phyloP scores from a whole-genome alignment of 2,329 filamentous ascomycete species.

The Botryotinia narcissicola region DNA sequence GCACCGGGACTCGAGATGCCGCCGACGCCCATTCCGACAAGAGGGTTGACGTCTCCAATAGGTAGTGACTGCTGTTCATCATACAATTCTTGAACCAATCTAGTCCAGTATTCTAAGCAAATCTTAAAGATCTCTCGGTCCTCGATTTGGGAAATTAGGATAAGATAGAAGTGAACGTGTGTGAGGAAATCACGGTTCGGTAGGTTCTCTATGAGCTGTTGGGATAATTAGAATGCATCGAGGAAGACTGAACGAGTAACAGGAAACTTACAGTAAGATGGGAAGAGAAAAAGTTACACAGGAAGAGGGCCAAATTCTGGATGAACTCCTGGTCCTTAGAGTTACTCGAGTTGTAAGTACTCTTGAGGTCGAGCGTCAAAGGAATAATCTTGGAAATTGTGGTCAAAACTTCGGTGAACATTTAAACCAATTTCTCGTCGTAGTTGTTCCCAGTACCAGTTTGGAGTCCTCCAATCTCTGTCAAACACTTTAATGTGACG shows the following conservation, averaged over 20 bases:
- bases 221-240: constrained; percentile 26
- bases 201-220: constrained; percentile 85
- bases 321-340: constrained; percentile 95
- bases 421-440: constrained; percentile 92
- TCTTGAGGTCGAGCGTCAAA: constrained; percentile 82
- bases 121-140: constrained; percentile 99
- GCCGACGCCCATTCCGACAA: constrained; percentile 73
- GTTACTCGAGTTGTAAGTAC: constrained; percentile 88
- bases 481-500: constrained; percentile 92
- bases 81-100: constrained; percentile 94
- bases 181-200: constrained; percentile 93
- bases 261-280: constrained; percentile 68
- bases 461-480: constrained; percentile 92
- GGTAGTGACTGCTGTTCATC: constrained; percentile 98
- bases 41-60: constrained; percentile 86
- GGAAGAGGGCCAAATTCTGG: constrained; percentile 90
- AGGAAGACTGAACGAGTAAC: not conserved
- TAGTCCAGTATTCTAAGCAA: constrained; percentile 98
- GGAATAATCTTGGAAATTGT: constrained; percentile 94
- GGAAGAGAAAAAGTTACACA: constrained; percentile 95
- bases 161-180: constrained; percentile 96
- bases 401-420: constrained; percentile 96
- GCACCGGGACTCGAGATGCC: constrained; percentile 76
- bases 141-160: constrained; percentile 97
- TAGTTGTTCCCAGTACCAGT: constrained; percentile 75